Percentiles rank a stretch among this genome's conserved stretches.
These are phyloP conservation scores for Chytriomyces hyalinus DNA, from an alignment of 192 early-diverging fungal genomes.

Conservation along the genomic window DNA sequence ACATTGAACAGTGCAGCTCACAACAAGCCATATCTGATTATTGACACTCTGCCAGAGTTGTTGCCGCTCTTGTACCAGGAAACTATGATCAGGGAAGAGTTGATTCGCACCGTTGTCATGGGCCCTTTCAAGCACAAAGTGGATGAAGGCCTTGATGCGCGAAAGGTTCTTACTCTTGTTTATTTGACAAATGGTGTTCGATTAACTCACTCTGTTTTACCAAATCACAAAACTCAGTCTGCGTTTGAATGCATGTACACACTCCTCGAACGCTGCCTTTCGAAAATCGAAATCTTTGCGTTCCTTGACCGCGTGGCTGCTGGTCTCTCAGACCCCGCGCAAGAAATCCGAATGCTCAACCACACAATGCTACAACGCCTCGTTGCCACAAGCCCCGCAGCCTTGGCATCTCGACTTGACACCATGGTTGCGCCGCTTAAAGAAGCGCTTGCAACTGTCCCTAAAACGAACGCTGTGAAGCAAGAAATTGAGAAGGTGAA, in stretches of 20 bases:
- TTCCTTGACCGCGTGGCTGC: conserved; percentile 77
- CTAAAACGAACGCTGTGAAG: conserved; percentile 86
- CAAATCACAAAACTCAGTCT: conserved; percentile 69
- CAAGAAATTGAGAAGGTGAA: conserved; percentile 94
- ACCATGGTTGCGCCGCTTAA: conserved; percentile 72
- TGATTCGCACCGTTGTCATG: conserved; percentile 93
- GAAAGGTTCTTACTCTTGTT: conserved; percentile 78
- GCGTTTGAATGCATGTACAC: conserved; percentile 85
- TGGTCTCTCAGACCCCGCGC: conserved; percentile 78
- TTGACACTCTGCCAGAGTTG: conserved; percentile 66
- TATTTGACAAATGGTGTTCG: conserved; percentile 71
- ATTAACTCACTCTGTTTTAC: conserved; percentile 81
- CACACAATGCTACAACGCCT: conserved; percentile 86
- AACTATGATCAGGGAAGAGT: conserved; percentile 57
- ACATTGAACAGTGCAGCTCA: conserved; percentile 84
- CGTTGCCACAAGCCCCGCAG: conserved; percentile 65
- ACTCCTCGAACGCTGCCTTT: conserved; percentile 80
- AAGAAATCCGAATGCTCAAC: conserved; percentile 85
- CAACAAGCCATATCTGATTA: conserved; percentile 83
- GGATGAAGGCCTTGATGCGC: conserved; percentile 91
- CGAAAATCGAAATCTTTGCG: conserved; percentile 73
- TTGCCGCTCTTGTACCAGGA: conserved; percentile 63
- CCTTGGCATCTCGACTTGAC: conserved; percentile 73
- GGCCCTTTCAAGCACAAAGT: conserved; percentile 95
- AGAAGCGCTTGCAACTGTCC: conserved; percentile 64